phyloP scores from a whole-genome alignment of 2,329 filamentous ascomycete genomes.

The Beauveria sp. region DNA sequence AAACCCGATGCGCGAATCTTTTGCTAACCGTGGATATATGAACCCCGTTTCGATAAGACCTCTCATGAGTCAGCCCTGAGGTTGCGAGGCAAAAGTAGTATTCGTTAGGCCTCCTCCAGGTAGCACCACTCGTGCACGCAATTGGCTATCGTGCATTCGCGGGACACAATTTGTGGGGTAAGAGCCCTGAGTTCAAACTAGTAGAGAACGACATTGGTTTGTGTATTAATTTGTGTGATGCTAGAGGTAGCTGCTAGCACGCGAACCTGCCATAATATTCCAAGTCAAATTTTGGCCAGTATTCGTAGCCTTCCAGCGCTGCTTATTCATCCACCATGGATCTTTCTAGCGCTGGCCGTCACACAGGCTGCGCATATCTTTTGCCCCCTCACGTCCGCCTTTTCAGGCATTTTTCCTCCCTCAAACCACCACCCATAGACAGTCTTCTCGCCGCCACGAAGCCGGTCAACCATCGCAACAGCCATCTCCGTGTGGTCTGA shows the following conservation, averaged over 20 bases:
- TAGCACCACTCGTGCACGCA: background rate
- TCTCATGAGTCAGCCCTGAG: background rate
- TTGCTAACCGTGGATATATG: background rate
- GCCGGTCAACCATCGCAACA: slow-evolving; percentile 24
- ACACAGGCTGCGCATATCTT: slow-evolving; percentile 12
- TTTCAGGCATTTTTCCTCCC: slow-evolving; percentile 14
- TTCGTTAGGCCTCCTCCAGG: background rate
- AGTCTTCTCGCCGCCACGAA: slow-evolving; percentile 27
- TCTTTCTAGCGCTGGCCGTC: background rate
- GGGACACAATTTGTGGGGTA: background rate
- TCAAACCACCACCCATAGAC: slow-evolving; percentile 20
- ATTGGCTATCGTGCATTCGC: background rate
- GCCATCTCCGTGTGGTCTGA: slow-evolving; percentile 2
- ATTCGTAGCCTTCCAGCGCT: background rate
- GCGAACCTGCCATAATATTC: background rate
- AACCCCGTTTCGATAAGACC: background rate
- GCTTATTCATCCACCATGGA: slow-evolving; percentile 2
- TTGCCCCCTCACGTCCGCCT: slow-evolving; percentile 12
- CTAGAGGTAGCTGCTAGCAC: background rate
- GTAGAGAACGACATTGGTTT: background rate
- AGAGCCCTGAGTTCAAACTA: background rate
- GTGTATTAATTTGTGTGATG: background rate
- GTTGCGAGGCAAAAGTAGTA: background rate
- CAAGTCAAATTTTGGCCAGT: background rate
- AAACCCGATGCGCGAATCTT: background rate